Evolutionary conservation across 371 early-diverging fungal species (phyloP), one percentile per base, ranked within the genome.

Genomic region (Catenaria anguillulae): DNA sequence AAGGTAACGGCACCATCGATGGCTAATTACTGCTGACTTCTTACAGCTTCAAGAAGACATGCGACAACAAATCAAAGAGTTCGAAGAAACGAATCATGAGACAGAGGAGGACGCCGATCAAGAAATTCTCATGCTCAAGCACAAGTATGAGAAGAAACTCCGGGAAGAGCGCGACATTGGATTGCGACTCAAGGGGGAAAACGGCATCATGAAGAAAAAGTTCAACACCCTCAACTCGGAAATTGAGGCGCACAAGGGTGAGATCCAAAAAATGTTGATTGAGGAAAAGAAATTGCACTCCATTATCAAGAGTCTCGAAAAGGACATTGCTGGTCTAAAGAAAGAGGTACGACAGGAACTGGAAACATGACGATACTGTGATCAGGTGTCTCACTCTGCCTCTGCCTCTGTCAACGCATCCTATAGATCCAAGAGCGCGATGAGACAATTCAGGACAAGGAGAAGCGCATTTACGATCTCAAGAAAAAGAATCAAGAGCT

Each of bases 201-300:
- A 80, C 64, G 80, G 78, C 2, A 75, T 79, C 66, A 78, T 79
- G 80, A 66, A 76, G 45, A 81, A 81, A 61, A 79, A 77, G 68
- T 79, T 77, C 73, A 73, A 75, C 64, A 75, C 79, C 10, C 67
- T 79, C n/a, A 78, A 76, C 56, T 56, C 61, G 24, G 80, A 80
- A 65, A 80, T 80, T 40, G 80, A 79, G 45, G 68, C 72, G 21
- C 76, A 78, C 66, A 77, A 77, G 64, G 64, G 66, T 23, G 80
- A 80, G 65, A 76, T 80, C 54, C 68, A 71, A 5, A 75, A 75
- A 60, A 75, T 76, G 75, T 67, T 66, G 56, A 63, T 62, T 19
- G 80, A 80, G 66, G 79, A 79, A 59, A 80, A 75, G 65, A 77
- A 76, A 62, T 67, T 80, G 35, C 76, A 77, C 42, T 65, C 67